Evolutionary conservation across 2,329 filamentous ascomycete species (phyloP), one percentile per base, ranked within the genome.

Genomic region (Rutstroemia sydowiana): DNA sequence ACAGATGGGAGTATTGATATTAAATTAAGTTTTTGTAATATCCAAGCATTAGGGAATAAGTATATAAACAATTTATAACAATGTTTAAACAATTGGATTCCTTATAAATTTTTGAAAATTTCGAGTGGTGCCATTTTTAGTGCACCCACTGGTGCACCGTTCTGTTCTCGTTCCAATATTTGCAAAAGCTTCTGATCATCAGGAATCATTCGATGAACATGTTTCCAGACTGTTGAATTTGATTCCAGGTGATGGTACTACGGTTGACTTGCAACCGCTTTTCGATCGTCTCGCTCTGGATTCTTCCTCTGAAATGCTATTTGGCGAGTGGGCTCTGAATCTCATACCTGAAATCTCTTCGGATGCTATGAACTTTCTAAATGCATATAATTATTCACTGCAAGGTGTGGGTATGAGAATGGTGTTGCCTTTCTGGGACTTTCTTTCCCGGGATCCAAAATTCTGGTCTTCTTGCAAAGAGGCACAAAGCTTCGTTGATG

Each of bases 261-360:
- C 43, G 11, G 6, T 54, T 47, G 43, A 54, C n/a, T 1, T 54
- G 7, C 48, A 46, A 13, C 48, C 48, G 2, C 34, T 46, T 0
- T 46, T 23, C 10, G 31, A 45, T 3, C 42, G 30, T 42, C 67
- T 81, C 20, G 79, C 77, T 0, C 70, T 82, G 23, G 78, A 82
- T 55, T 74, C 71, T 0, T 73, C 77, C 0, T 82, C 77, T 0
- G 74, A 78, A 41, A 82, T 87, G 57, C 70, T 87, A 14, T 84
- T 85, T 52, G 83, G 84, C 7, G 72, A 81, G 59, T 78, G 75
- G 1, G 34, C 9, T 1, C 23, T 18, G 8, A 48, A 36, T 3
- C 11, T 42, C 2, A 9, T 42, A 9, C 28, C 28, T 18, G 46
- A 48, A 4, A 41, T 26, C 18, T 28, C 18, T 21, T 13, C 13